Evolutionary conservation across 768 basidiomycete genomes (phyloP).

Genomic region (Boletus insuetus): DNA sequence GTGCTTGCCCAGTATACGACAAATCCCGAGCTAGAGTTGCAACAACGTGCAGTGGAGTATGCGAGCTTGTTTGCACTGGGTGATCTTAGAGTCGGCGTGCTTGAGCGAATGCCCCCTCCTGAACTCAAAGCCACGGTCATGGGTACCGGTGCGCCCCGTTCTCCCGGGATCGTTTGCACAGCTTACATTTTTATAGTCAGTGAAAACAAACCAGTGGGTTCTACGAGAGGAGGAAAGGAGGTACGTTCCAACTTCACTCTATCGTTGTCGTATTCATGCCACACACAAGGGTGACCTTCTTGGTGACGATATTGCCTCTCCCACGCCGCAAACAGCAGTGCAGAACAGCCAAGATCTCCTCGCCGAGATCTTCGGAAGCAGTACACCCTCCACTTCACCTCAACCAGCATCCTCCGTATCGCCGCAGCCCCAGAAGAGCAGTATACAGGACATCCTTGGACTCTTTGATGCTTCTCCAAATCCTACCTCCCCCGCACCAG

Average conservation of each 20-base stretch:
- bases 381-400: constrained; percentile 31
- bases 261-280: not conserved
- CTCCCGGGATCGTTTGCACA: not conserved
- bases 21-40: constrained; percentile 90
- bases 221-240: constrained; percentile 74
- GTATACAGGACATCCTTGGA: constrained; percentile 88
- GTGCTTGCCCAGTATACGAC: constrained; percentile 80
- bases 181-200: constrained; percentile 55
- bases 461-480: constrained; percentile 65
- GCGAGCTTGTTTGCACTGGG: constrained; percentile 78
- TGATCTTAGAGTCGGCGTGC: constrained; percentile 75
- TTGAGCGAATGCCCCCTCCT: constrained; percentile 99
- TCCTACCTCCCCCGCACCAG: constrained; percentile 25
- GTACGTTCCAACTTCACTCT: constrained; percentile 35
- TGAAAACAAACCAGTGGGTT: constrained; percentile 95
- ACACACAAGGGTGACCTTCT: constrained; percentile 62
- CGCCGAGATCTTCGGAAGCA: constrained; percentile 84
- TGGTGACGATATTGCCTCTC: constrained; percentile 65
- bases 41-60: constrained; percentile 96
- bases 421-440: constrained; percentile 49
- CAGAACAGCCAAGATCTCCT: constrained; percentile 84
- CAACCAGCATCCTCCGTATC: constrained; percentile 40
- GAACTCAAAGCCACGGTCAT: constrained; percentile 97
- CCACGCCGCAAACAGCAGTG: constrained; percentile 37
- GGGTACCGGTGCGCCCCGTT: constrained; percentile 67